A percentile compares a stretch with the other conserved stretches of the same genome.
Evolutionary conservation across 345 rosid species (phyloP).

Genomic region (Eutrema japonicum): DNA sequence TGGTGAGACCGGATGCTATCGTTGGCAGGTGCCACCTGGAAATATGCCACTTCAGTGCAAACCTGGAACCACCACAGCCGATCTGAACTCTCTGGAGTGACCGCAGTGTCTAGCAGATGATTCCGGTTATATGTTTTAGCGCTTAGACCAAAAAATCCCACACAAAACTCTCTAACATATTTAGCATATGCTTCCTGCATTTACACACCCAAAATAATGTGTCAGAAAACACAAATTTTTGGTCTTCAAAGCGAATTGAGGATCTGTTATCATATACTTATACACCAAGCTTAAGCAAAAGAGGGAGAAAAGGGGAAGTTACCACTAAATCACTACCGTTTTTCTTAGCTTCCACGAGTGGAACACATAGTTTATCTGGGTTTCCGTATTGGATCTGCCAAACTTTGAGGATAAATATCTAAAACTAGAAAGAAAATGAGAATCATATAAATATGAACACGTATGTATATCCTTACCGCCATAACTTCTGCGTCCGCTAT

Average conservation of each 20-base stretch:
- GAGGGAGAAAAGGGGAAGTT: constrained; percentile 17
- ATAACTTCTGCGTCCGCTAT: constrained; percentile 86
- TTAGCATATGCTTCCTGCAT: constrained; percentile 80
- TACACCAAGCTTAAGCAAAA: neutral
- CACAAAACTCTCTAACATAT: constrained; percentile 62
- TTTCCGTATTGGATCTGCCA: constrained; percentile 91
- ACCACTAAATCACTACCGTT: constrained; percentile 82
- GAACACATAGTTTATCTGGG: constrained; percentile 75
- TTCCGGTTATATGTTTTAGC: constrained; percentile 66
- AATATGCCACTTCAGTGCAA: constrained; percentile 95
- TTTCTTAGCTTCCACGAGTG: constrained; percentile 84
- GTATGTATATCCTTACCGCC: constrained; percentile 54
- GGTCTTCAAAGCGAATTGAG: neutral
- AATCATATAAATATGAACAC: neutral
- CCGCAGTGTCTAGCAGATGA: constrained; percentile 57
- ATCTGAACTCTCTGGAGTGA: constrained; percentile 53
- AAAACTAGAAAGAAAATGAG: constrained; percentile 27
- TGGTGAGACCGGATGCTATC: constrained; percentile 87
- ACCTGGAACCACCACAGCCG: constrained; percentile 98
- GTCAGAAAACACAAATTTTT: constrained; percentile 1
- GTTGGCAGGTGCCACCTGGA: constrained; percentile 92
- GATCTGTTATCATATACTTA: neutral
- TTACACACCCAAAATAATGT: neutral
- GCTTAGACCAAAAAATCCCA: constrained; percentile 52
- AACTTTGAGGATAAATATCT: constrained; percentile 19